Conservation (phyloP, 495 filamentous ascomycete species). For the Neurospora sp. region DNA sequence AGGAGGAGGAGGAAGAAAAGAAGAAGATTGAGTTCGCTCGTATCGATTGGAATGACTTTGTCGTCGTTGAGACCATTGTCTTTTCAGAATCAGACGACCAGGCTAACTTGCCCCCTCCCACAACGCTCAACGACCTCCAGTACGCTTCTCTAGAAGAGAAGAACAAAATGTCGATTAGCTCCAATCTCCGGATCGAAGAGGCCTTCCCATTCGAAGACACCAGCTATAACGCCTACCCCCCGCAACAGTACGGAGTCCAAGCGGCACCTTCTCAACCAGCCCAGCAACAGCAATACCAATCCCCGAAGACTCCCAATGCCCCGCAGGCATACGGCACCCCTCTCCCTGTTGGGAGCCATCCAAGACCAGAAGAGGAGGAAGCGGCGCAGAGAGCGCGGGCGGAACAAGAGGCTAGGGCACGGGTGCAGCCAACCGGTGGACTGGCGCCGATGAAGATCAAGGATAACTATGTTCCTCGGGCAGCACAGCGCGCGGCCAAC, state of each 20-base stretch:
- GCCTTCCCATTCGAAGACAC: slow-evolving; percentile 76
- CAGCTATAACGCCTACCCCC: slow-evolving; percentile 26
- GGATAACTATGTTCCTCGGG: slow-evolving; percentile 82
- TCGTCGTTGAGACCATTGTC: slow-evolving; percentile 89
- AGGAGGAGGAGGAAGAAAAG: slow-evolving; percentile 79
- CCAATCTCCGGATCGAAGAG: slow-evolving; percentile 83
- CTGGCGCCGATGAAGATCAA: slow-evolving; percentile 84
- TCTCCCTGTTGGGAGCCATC: slow-evolving; percentile 16
- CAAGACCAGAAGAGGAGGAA: slow-evolving; percentile 45
- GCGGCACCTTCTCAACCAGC: slow-evolving; percentile 18
- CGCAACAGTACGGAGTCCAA: slow-evolving; percentile 19
- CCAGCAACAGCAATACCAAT: slow-evolving; percentile 24
- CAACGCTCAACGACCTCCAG: slow-evolving; percentile 80
- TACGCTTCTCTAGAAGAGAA: slow-evolving; percentile 92
- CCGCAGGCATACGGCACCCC: slow-evolving; percentile 24
- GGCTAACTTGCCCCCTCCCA: slow-evolving; percentile 76
- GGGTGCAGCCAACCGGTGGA: slow-evolving; percentile 24
- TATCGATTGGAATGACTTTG: slow-evolving; percentile 98
- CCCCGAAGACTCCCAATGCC: slow-evolving; percentile 25
- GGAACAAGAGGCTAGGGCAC: slow-evolving; percentile 57
- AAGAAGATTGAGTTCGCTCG: slow-evolving; percentile 78
- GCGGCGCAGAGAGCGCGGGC: slow-evolving; percentile 62
- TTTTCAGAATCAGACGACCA: slow-evolving; percentile 88
- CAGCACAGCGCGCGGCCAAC: slow-evolving; percentile 58
- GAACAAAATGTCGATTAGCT: slow-evolving; percentile 72